phyloP scores from a whole-genome alignment of 352 stramenopile species.

The Pythium aquatile region DNA sequence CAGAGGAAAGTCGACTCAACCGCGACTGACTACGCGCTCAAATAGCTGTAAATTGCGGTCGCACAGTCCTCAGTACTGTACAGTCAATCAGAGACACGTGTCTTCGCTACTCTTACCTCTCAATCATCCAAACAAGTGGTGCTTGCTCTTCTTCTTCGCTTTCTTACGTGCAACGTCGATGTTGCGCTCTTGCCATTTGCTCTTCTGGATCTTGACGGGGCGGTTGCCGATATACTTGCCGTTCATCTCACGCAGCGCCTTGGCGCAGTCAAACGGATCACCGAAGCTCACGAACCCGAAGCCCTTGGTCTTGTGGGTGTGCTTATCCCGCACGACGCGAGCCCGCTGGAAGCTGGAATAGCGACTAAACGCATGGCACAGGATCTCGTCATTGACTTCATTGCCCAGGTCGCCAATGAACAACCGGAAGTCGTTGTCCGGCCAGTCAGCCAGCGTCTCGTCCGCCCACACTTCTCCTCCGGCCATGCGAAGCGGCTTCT shows the following conservation, averaged over 20 bases:
- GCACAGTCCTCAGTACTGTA: no score
- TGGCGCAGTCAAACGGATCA: slow-evolving; percentile 93
- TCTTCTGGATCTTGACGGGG: slow-evolving; percentile 94
- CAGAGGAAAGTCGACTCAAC: no score
- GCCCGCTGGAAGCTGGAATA: slow-evolving; percentile 80
- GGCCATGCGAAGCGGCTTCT: slow-evolving; percentile 63
- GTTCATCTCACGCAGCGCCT: slow-evolving; percentile 95
- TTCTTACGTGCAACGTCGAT: slow-evolving; percentile 90
- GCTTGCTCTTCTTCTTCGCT: slow-evolving; percentile 82
- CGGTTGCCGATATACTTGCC: slow-evolving; percentile 94
- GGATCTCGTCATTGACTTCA: slow-evolving; percentile 89
- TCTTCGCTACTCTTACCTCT: no score
- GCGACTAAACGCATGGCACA: slow-evolving; percentile 70
- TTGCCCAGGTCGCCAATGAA: slow-evolving; percentile 95
- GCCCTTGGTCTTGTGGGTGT: slow-evolving; percentile 88
- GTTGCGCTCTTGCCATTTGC: slow-evolving; percentile 95
- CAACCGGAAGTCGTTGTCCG: slow-evolving; percentile 95
- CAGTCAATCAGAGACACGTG: no score
- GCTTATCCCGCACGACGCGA: slow-evolving; percentile 82
- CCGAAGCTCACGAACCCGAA: slow-evolving; percentile 96
- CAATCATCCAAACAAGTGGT: slow-evolving; percentile 61
- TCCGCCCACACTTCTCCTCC: slow-evolving; percentile 93
- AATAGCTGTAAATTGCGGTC: no score
- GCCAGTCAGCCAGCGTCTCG: slow-evolving; percentile 91
- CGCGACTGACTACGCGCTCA: no score